Conservation (phyloP, 1,284 basidiomycete species). For the Earliella scabrosa region DNA sequence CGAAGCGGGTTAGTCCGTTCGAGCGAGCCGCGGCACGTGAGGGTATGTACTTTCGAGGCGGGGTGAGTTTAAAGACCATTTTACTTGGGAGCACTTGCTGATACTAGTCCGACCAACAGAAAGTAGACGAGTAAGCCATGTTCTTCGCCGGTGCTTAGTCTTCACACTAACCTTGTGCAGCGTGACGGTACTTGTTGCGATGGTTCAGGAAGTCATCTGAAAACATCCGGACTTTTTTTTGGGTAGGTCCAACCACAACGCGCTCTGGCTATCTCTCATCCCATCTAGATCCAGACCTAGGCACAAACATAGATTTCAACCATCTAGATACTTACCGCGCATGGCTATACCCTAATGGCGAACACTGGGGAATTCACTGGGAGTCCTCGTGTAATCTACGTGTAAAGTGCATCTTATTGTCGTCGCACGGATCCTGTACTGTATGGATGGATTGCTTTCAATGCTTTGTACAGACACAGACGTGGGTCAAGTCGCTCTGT, state of each 20-base stretch:
- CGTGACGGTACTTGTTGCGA: conserved; percentile 63
- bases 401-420: conserved; percentile 7
- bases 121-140: conserved; percentile 73
- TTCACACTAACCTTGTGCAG: too few species aligned
- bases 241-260: not conserved
- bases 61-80: too few species aligned
- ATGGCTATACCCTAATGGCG: conserved; percentile 20
- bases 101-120: too few species aligned
- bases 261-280: not conserved
- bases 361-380: conserved; percentile 5
- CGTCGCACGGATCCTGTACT: not conserved
- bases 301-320: not conserved
- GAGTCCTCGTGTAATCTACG: conserved; percentile 17
- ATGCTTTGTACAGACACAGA: not conserved
- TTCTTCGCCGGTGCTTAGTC: too few species aligned
- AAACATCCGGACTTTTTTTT: not conserved
- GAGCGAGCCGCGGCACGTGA: conserved; percentile 67
- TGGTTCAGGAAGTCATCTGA: conserved; percentile 49
- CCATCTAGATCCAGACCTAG: not conserved
- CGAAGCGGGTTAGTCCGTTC: conserved; percentile 68
- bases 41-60: conserved; percentile 68
- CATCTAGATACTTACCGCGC: conserved; percentile 14
- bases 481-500: too few species aligned
- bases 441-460: not conserved
- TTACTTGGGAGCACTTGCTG: too few species aligned